Base-by-base conservation (phyloP, 2,329 filamentous ascomycete species). In the Hypoxylon rubiginosum region DNA sequence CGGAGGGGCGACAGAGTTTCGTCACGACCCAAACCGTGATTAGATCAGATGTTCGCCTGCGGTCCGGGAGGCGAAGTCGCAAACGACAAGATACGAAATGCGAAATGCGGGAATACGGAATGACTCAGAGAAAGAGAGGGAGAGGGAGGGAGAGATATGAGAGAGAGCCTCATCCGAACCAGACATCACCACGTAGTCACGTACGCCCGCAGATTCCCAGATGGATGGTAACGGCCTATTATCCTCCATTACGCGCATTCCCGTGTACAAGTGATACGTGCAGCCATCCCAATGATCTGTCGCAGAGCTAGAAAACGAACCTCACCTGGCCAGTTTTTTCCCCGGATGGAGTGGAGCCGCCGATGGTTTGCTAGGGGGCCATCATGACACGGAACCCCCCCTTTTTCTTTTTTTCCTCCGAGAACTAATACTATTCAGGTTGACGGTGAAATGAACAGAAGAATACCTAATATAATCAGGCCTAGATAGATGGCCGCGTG, bases 301-400 rank as follows among this genome's bases (percentile, higher is more conserved):
- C 28, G 52, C 7, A 21, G 45, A 50, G 39, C 55, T 46, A 48
- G 32, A 26, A 51, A 32, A 46, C 49, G 11, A 30, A 36, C 36
- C 24, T 51, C 50, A 39, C 45, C 26, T 56, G 17, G 34, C 41
- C n/a, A 21, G 41, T 3, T 13, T 9, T 46, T 52, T 53, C 64
- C 24, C 56, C 65, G 63, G 66, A 64, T 50, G 21, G 53, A 24
- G 62, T 62, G 68, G 68, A 66, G 51, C 59, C 53, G 49, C 67
- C 67, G 65, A 68, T 43, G 34, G 39, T 39, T 58, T 41, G 32
- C 43, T 56, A 45, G 39, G 36, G 36, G 45, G n/a, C n/a, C 43
- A 48, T 63, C 56, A 58, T 56, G 39, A 53, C 55, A 66, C 32
- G 43, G 43, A 17, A n/a, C 43, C n/a, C 49, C 32, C 43, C 50